Conservation (phyloP, 805 yeast genomes). For the Kodamaea laetipori region DNA sequence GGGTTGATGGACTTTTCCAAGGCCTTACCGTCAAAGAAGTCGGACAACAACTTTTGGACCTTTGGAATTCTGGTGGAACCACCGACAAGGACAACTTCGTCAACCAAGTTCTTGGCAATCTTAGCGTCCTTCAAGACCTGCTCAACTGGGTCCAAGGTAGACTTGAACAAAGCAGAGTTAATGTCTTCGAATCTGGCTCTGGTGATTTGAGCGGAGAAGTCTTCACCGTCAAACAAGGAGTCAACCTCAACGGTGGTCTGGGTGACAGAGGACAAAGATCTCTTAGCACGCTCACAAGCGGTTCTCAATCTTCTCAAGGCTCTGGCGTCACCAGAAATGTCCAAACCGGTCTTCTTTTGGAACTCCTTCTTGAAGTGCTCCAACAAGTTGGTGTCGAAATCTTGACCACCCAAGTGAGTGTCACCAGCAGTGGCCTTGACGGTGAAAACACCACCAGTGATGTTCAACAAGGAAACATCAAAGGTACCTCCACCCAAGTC, state of each 20-base stretch:
- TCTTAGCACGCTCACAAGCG: constrained; percentile 55
- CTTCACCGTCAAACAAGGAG: constrained; percentile 53
- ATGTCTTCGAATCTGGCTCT: constrained; percentile 55
- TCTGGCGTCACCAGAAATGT: constrained; percentile 49
- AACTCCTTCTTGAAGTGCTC: constrained; percentile 49
- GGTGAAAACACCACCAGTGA: constrained; percentile 95
- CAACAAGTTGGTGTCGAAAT: constrained; percentile 53
- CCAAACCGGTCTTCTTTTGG: constrained; percentile 49
- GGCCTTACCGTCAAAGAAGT: constrained; percentile 53
- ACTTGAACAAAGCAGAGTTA: constrained; percentile 51
- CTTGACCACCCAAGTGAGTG: constrained; percentile 56
- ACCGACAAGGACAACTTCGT: constrained; percentile 53
- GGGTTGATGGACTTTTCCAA: constrained; percentile 53
- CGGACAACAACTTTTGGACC: constrained; percentile 52
- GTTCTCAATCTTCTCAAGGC: constrained; percentile 55
- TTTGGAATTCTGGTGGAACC: constrained; percentile 56
- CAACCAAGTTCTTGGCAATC: constrained; percentile 43
- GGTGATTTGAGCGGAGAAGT: constrained; percentile 51
- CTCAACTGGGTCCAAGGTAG: constrained; percentile 53
- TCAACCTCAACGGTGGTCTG: constrained; percentile 53
- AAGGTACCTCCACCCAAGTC: constrained; percentile 98
- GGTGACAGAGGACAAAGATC: constrained; percentile 51
- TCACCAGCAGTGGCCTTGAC: constrained; percentile 84
- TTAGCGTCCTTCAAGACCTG: constrained; percentile 51
- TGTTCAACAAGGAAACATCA: constrained; percentile 89